Percentiles rank a stretch among this genome's conserved stretches.
These are phyloP conservation scores for Cladophialophora carrionii DNA, from an alignment of 2,329 filamentous ascomycete genomes.

Conservation along the genomic window DNA sequence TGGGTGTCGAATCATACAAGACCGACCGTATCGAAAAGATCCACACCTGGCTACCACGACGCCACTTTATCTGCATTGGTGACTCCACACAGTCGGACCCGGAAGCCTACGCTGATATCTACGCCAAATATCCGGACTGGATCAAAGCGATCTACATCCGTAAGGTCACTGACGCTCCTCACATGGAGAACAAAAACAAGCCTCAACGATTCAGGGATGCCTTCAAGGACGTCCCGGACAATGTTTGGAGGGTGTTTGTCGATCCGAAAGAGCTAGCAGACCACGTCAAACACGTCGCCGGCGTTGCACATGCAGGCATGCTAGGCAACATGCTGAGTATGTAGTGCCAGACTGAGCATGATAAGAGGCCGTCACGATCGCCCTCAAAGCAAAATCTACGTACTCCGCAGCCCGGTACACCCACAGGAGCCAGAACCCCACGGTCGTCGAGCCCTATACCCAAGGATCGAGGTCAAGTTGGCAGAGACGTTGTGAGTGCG, in stretches of 20 bases:
- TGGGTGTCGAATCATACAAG: slow-evolving; percentile 81
- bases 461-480: background rate
- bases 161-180: slow-evolving; percentile 75
- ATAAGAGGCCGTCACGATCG: slow-evolving; percentile 20
- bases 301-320: slow-evolving; percentile 31
- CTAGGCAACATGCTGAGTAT: slow-evolving; percentile 26
- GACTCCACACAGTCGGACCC: slow-evolving; percentile 92
- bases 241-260: slow-evolving; percentile 81
- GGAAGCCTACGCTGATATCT: slow-evolving; percentile 83
- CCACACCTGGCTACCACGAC: slow-evolving; percentile 73
- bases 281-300: slow-evolving; percentile 35
- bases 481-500: background rate
- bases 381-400: slow-evolving; percentile 9
- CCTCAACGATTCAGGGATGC: slow-evolving; percentile 77
- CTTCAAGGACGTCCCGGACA: slow-evolving; percentile 72
- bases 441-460: slow-evolving; percentile 22
- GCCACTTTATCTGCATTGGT: slow-evolving; percentile 81
- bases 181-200: slow-evolving; percentile 74
- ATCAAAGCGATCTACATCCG: slow-evolving; percentile 82
- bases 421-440: slow-evolving; percentile 23
- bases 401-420: slow-evolving; percentile 24
- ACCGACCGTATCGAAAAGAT: slow-evolving; percentile 77
- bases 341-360: slow-evolving; percentile 32
- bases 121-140: slow-evolving; percentile 70
- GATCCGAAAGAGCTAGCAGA: slow-evolving; percentile 67